phyloP scores from a whole-genome alignment of 306 rosid genomes.

The Hippophae rhamnoides region DNA sequence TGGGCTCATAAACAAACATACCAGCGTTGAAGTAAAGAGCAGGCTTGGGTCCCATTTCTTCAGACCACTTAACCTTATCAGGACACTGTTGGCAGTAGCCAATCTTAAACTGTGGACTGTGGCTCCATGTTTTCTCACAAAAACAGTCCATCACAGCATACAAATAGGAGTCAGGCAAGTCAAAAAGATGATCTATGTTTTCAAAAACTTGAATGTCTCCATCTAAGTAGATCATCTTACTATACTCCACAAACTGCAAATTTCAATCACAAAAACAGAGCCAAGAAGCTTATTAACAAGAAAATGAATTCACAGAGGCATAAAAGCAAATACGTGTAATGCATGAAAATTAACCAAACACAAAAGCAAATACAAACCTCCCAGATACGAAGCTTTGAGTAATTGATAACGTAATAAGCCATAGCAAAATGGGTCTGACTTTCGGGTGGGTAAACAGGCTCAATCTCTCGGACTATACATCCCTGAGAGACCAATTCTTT shows the following conservation, averaged over 20 bases:
- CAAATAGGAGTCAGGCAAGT: constrained; percentile 23
- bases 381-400: constrained; percentile 59
- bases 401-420: constrained; percentile 56
- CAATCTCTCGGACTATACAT: constrained; percentile 36
- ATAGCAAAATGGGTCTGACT: constrained; percentile 31
- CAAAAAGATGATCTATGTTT: constrained; percentile 40
- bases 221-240: constrained; percentile 40
- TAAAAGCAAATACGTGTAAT: background rate
- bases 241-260: constrained; percentile 40
- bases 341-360: background rate
- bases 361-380: constrained; percentile 20
- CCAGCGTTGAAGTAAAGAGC: constrained; percentile 48
- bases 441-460: constrained; percentile 34
- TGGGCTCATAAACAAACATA: constrained; percentile 35
- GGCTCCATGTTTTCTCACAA: constrained; percentile 43
- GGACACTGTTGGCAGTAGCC: constrained; percentile 56
- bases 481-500: constrained; percentile 34
- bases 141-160: constrained; percentile 51
- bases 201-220: constrained; percentile 47
- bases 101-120: constrained; percentile 28
- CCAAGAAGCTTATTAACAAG: no score
- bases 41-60: constrained; percentile 28
- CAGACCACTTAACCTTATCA: constrained; percentile 31
- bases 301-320: background rate
- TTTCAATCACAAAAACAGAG: no score